Base-by-base conservation (phyloP, 352 stramenopile species). In the Pythium folliculosum region DNA sequence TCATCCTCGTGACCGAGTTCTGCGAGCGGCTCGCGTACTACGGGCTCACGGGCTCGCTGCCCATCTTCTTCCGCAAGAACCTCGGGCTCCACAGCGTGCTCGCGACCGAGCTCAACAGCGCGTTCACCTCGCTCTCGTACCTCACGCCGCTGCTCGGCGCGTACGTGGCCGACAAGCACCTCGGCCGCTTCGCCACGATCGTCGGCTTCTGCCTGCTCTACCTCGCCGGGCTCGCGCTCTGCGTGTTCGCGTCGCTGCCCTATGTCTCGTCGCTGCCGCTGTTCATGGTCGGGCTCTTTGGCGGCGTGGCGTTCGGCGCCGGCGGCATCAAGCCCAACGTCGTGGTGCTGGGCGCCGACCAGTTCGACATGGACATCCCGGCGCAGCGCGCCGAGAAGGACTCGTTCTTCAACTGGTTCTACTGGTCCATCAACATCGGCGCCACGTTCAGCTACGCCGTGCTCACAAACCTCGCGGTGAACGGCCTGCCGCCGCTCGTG, bases 401-500 rank as follows among this genome's bases (percentile, higher is more conserved):
- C 70, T 92, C 83, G 38, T 97, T 97, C 68, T 97, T 97, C 77
- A 96, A 97, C 65, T 97, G 85, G 84, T 98, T 98, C 73, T 98
- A 98, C 78, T 97, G 89, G 89, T 74, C 87, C 13, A 97, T 98
- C 73, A 98, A 98, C 69, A 78, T 97, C 23, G 92, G 92, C 37
- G 88, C 92, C 2, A 91, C 91, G 8, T 92, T 97, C 62, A 97
- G 90, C 77, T 97, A 96, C 69, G 91, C 80, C 2, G 78, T 97
- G 52, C 78, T 98, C 48, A 94, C 90, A 2, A 97, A 97, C 68
- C 60, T 98, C 35, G 92, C 90, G 0, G 90, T 97, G 13, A 97
- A 97, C 64, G 92, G 92, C 9, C 48, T 97, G 8, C 81, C 89
- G 25, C 85, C 86, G 7, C 87, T 94, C 55, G 82, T 97, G 48